Evolutionary conservation across 106 monocot genomes (phyloP), one percentile per base, ranked within the genome.

Genomic region (Dendrobium catenatum): DNA sequence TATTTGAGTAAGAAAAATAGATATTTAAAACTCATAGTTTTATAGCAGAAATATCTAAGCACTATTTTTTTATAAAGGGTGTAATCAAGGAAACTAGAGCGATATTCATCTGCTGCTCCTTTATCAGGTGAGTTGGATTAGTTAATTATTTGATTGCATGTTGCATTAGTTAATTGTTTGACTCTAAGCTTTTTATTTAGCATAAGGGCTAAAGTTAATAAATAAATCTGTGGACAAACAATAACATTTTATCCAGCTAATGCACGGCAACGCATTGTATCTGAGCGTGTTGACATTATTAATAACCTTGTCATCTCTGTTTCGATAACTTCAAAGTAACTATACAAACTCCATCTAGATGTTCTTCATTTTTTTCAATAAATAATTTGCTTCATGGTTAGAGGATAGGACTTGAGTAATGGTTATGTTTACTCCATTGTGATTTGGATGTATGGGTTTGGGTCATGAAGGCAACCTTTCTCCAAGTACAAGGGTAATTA

Each of bases 31-130:
- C 13, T 54, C 26, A 54, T 77, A 22, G 24, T 41, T 79, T 75
- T 7, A 42, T 22, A 51, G 49, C 33, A 41, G 22, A 56, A 76
- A 37, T 68, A n/a, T n/a, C 1, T 13, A 27, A 68, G 5, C 41
- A 77, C 18, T 51, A 43, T 47, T 9, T 84, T 74, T 80, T n/a
- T 87, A 59, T 89, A 41, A 61, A 97, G 97, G 97, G 87, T 97
- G 59, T 90, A 88, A 74, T 92, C 97, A 66, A 92, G 94, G 89
- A 97, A 94, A 82, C 97, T 94, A 81, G 97, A 97, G 82, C 81
- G 92, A 87, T 97, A 97, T 84, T 97, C 97, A 68, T 97, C 97
- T 73, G 97, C 97, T 79, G 94, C 97, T 72, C 97, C 96, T 75
- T 81, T 97, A 86, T 90, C 92, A 51, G 90, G 94, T 97, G 86